Base-by-base conservation (phyloP, 176 grass and related monocot genomes). In the Saccharum officinarum region DNA sequence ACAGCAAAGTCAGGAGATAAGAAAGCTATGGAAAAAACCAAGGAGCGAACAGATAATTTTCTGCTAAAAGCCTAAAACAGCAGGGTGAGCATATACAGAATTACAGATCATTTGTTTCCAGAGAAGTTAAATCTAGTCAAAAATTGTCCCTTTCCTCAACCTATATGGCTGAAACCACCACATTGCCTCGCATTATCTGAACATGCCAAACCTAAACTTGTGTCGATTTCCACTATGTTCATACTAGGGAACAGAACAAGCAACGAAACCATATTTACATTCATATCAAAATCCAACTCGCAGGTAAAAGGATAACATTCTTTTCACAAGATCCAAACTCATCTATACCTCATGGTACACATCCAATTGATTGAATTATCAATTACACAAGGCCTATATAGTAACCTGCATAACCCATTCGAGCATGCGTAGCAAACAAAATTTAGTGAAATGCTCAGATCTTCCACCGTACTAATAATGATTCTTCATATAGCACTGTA, bases 221-320 rank as follows among this genome's bases (percentile, higher is more conserved):
- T n/a, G 50, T 16, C 25, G 30, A 2, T 14, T 38, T 63, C 36
- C n/a, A 39, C 10, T 10, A 31, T 41, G 52, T 50, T 70, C 61
- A 77, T 28, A 84, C 10, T 30, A 76, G 61, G 39, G 17, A 5
- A 80, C 36, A 18, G 37, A 80, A 49, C 49, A 18, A 78, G 5
- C 13, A 67, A 45, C 8, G 1, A 28, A 37, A 70, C 37, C 64
- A 75, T 7, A 10, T 18, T 20, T 30, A 36, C 14, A 47, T 8
- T 30, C 10, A 77, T 26, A 76, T 54, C 61, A 63, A 87, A 82
- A 69, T 54, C 62, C 25, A 82, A 69, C 3, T 22, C 39, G 3
- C 69, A 66, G 61, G 1, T 70, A 77, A 42, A 67, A 41, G 4
- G 17, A 42, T 38, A 61, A 31, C 1, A 30, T 9, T 83, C 14